These are phyloP conservation scores for Phytophthora hybrid DNA, from an alignment of 352 stramenopile species.

Conservation along the genomic window DNA sequence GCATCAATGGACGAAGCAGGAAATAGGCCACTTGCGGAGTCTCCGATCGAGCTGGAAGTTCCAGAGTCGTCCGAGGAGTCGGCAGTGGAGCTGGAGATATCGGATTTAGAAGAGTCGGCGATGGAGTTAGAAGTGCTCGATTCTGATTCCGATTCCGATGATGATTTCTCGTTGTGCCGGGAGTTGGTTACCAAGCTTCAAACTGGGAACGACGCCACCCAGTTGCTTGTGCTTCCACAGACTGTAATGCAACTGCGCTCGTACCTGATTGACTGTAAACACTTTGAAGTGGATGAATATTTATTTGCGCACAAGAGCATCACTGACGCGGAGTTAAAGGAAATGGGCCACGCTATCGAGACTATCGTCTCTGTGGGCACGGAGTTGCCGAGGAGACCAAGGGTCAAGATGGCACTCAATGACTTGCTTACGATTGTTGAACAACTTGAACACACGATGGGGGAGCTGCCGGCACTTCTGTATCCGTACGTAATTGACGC, in stretches of 20 bases:
- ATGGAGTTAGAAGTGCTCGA: constrained; percentile 39
- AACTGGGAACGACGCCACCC: constrained; percentile 2
- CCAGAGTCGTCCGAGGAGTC: constrained; percentile 28
- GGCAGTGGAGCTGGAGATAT: constrained; percentile 13
- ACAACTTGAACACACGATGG: constrained; percentile 27
- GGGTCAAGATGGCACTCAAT: constrained; percentile 28
- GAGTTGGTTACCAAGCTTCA: constrained; percentile 29
- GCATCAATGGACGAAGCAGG: background rate
- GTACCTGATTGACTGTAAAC: constrained; percentile 34
- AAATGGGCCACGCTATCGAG: constrained; percentile 29
- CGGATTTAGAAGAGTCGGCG: constrained; percentile 19
- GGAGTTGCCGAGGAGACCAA: constrained; percentile 22
- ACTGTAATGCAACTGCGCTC: constrained; percentile 34
- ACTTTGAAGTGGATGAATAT: constrained; percentile 40
- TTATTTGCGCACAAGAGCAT: constrained; percentile 40
- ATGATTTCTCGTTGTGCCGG: constrained; percentile 32
- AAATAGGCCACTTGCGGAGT: constrained; percentile 2
- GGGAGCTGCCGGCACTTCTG: constrained; percentile 20
- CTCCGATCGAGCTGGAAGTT: constrained; percentile 34
- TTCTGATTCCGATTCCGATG: constrained; percentile 32
- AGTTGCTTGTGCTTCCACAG: constrained; percentile 35
- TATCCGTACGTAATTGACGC: background rate
- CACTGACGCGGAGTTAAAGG: constrained; percentile 23
- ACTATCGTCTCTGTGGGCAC: constrained; percentile 33
- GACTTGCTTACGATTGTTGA: constrained; percentile 34